Conservation (phyloP, 768 basidiomycete genomes). For the Lenzites betulinus region DNA sequence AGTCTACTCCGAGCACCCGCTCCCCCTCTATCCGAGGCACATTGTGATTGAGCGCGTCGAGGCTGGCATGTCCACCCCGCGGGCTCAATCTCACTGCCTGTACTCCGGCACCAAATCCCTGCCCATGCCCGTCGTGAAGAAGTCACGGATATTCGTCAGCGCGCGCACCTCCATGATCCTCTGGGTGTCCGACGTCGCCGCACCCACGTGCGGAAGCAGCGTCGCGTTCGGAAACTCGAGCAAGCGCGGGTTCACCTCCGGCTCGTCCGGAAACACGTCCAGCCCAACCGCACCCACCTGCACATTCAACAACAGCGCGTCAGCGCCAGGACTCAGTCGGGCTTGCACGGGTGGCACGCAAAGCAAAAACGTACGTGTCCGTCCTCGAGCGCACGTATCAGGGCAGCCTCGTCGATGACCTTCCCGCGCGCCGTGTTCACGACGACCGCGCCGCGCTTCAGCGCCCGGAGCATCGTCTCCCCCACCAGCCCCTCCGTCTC, state of each 20-base stretch:
- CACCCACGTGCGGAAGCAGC: constrained; percentile 91
- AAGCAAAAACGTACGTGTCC: constrained; percentile 72
- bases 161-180: constrained; percentile 85
- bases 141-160: constrained; percentile 74
- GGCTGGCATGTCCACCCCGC: background rate
- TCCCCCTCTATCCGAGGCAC: background rate
- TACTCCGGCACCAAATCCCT: constrained; percentile 68
- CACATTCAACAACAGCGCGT: too few relatives aligned
- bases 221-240: constrained; percentile 82
- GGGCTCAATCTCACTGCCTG: constrained; percentile 10
- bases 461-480: constrained; percentile 70
- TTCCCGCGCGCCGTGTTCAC: constrained; percentile 92
- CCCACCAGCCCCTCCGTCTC: constrained; percentile 77
- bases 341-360: constrained; percentile 11
- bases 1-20: background rate
- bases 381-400: constrained; percentile 82
- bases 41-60: background rate
- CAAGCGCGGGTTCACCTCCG: constrained; percentile 74
- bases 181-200: constrained; percentile 80
- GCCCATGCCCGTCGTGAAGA: constrained; percentile 61
- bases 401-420: constrained; percentile 83
- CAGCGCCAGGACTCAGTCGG: background rate
- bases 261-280: constrained; percentile 88
- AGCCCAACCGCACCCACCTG: constrained; percentile 81
- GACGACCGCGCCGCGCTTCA: constrained; percentile 79